Evolutionary conservation across 768 basidiomycete genomes (phyloP), one percentile per base, ranked within the genome.

Genomic region (Lentinus tigrinus): DNA sequence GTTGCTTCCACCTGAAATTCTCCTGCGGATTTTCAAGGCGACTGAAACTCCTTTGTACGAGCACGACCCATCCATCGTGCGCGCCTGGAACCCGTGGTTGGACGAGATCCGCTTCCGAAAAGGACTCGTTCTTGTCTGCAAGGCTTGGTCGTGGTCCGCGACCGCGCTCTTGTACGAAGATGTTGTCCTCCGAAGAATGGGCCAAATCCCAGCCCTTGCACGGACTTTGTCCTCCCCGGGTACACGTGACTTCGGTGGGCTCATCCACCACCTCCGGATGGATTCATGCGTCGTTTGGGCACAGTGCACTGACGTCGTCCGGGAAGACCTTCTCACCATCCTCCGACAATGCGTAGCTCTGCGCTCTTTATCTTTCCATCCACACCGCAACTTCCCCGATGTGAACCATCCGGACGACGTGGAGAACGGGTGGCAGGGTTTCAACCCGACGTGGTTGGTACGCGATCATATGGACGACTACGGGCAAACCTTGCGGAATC

Each of bases 101-200:
- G 13, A 26, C 19, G 56, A 57, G 19, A 27, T 57, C 2, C 56
- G 56, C 23, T 44, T 37, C 42, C 49, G 49, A 38, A 57, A 57
- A 23, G 39, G 28, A 27, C 47, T 53, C 52, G 27, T 42, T n/a
- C 47, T 58, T 17, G 52, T 58, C 14, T 58, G 52, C 57, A 58
- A 48, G 19, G 10, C 28, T 3, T 58, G 51, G 52, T 40, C 38
- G 3, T 52, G 47, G 4, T 46, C 57, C n/a, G 57, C 57, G 28
- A 58, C 37, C 19, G 57, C 47, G 28, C 23, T 27, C 8, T 47
- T 58, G 9, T 58, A 58, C 37, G 57, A 58, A 19, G 57, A 58
- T 36, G 42, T 58, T 21, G 57, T 54, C 2, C 46, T 58, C 10
- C 42, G 47, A 28, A 38, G 52, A 2, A 54, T 58, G 57, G 57